phyloP scores from a whole-genome alignment of 106 monocot genomes.

The Posidonia australis region DNA sequence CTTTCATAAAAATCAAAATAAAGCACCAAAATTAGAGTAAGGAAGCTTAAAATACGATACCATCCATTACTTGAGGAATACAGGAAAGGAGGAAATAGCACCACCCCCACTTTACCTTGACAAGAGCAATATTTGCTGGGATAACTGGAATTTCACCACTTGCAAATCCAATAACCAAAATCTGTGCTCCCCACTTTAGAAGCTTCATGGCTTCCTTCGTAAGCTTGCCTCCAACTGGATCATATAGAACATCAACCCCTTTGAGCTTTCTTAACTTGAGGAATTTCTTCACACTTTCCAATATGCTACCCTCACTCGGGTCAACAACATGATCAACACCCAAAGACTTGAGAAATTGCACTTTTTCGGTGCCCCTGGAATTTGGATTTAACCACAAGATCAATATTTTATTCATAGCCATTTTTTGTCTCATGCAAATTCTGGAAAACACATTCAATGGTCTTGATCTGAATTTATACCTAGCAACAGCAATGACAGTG shows the following conservation, averaged over 20 bases:
- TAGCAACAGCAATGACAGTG: slow-evolving; percentile 87
- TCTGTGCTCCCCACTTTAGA: slow-evolving; percentile 92
- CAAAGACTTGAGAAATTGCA: slow-evolving; percentile 52
- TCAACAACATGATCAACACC: slow-evolving; percentile 89
- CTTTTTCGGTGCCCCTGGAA: slow-evolving; percentile 74
- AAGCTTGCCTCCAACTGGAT: slow-evolving; percentile 90
- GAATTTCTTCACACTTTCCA: slow-evolving; percentile 62
- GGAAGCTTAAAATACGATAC: too few relatives aligned
- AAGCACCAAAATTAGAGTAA: too few relatives aligned
- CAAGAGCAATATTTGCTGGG: slow-evolving; percentile 97
- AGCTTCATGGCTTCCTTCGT: slow-evolving; percentile 80
- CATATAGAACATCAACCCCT: slow-evolving; percentile 96
- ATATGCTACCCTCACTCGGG: slow-evolving; percentile 39
- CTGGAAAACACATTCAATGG: background rate
- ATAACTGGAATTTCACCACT: slow-evolving; percentile 94
- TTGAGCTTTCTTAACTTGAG: slow-evolving; percentile 60
- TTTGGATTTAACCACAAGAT: background rate
- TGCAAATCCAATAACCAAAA: slow-evolving; percentile 97
- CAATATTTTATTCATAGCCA: background rate
- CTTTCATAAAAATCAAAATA: too few relatives aligned
- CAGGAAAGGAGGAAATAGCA: background rate
- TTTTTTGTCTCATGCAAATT: background rate
- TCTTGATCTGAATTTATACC: slow-evolving; percentile 26
- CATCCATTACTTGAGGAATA: background rate
- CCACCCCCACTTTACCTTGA: slow-evolving; percentile 51